Evolutionary conservation across 1,284 basidiomycete genomes (phyloP), one percentile per base, ranked within the genome.

Genomic region (Melampsora medusae): DNA sequence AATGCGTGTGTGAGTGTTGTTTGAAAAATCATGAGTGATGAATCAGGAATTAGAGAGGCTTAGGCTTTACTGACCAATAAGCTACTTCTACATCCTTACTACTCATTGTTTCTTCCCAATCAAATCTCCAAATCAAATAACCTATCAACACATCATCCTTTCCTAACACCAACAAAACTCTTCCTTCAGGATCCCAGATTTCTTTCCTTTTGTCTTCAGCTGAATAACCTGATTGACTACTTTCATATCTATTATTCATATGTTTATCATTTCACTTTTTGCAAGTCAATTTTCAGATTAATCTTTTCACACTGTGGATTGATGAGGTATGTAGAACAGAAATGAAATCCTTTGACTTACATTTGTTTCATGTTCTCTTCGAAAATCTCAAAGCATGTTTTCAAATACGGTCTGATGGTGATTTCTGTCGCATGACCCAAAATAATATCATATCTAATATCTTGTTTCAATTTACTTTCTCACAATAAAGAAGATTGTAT

Each of bases 81-180:
- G 90, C 61, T 2, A 90, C 81, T 76, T 88, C 83, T 76, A 87
- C 84, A 16, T 83, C 84, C 6, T 87, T 84, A 10, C 66, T 77
- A 31, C 74, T 65, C 62, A 73, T 60, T 35, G 77, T 76, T 42
- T 79, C 79, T 79, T 92, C 91, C 46, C 84, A 81, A 73, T 91
- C 90, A 77, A 92, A 92, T 2, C 90, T 87, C 81, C 91, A 91
- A 82, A 88, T 87, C 7, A 85, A 80, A 79, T 87, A 92, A 0
- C 87, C 90, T 19, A 86, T 61, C 0, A 86, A 46, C 31, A 81
- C 78, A 48, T 82, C 71, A 9, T 61, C 59, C n/a, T 22, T 38
- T 46, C 25, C 42, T 68, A 31, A 46, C 25, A 75, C 69, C 25
- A 80, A 31, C 64, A 91, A 81, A 80, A 89, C 90, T 14, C 90